A percentile compares a stretch with the other conserved stretches of the same genome.
Conservation (phyloP, 108 stramenopile genomes). For the Skeletonema potamos region DNA sequence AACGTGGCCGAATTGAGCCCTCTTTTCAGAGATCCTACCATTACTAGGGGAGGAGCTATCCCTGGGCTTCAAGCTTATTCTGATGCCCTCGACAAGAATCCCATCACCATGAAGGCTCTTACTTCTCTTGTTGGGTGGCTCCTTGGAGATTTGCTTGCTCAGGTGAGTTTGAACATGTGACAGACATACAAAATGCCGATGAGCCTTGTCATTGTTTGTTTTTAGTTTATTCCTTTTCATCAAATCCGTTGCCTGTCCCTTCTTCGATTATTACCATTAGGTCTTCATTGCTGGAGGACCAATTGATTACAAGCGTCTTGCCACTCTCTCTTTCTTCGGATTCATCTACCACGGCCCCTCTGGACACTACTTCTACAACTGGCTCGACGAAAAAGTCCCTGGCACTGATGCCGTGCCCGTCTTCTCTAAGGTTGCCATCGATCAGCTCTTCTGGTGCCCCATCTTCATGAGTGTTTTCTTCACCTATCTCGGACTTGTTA, state of each 20-base stretch:
- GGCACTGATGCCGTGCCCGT: conserved; percentile 82
- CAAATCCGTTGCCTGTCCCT: neutral
- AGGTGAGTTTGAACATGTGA: conserved; percentile 59
- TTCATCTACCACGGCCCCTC: conserved; percentile 97
- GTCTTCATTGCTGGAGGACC: conserved; percentile 92
- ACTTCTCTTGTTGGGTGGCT: conserved; percentile 96
- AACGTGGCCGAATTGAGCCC: conserved; percentile 55
- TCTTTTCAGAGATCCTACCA: conserved; percentile 74
- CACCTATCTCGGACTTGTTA: conserved; percentile 94
- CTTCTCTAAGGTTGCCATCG: conserved; percentile 93
- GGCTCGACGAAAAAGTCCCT: conserved; percentile 86
- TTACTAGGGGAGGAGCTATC: conserved; percentile 86
- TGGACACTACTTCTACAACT: conserved; percentile 99
- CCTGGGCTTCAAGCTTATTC: conserved; percentile 94
- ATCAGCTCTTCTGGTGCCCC: conserved; percentile 95
- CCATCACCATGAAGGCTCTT: conserved; percentile 92
- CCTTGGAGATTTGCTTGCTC: conserved; percentile 94
- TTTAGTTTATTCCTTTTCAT: neutral
- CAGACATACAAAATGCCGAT: neutral
- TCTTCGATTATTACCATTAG: conserved; percentile 31
- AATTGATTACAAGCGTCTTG: conserved; percentile 93
- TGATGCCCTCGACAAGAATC: conserved; percentile 88
- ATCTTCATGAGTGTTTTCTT: conserved; percentile 98
- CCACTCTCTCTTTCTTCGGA: conserved; percentile 92
- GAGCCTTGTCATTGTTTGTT: neutral